Conservation (phyloP, 2,329 filamentous ascomycete genomes). For the Colletotrichum somersetense region DNA sequence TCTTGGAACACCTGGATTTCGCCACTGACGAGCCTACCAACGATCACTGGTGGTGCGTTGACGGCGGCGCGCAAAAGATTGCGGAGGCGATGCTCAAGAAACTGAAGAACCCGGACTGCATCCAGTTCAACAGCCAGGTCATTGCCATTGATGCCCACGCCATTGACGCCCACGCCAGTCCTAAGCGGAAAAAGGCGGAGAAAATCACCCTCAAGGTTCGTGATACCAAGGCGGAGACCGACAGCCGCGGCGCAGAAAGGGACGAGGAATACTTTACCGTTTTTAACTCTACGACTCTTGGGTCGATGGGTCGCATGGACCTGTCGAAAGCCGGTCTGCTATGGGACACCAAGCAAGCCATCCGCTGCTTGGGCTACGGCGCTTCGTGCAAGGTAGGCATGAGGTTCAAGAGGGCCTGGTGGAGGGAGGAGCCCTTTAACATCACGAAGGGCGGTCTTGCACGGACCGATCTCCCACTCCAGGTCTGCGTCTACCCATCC, state of each 20-base stretch:
- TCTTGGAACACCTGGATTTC: neutral
- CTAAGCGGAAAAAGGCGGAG: neutral
- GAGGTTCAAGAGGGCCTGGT: constrained; percentile 53
- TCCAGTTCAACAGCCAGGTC: too few species aligned
- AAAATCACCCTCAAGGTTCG: neutral
- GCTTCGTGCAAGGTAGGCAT: constrained; percentile 51
- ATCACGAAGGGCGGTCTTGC: constrained; percentile 40
- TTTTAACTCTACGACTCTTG: constrained; percentile 49
- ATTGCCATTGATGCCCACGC: too few species aligned
- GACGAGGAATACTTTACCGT: constrained; percentile 44
- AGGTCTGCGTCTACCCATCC: constrained; percentile 50
- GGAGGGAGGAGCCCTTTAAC: constrained; percentile 41
- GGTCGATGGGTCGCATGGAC: constrained; percentile 47
- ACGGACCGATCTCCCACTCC: constrained; percentile 44
- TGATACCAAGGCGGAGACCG: neutral
- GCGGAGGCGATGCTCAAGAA: neutral
- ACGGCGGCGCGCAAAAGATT: neutral
- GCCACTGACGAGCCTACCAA: neutral
- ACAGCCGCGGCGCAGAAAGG: constrained; percentile 2
- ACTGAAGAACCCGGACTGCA: too few species aligned
- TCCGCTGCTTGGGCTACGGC: constrained; percentile 49
- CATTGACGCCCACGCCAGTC: neutral
- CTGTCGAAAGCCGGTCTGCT: constrained; percentile 31
- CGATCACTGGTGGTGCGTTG: neutral
- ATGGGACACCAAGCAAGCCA: constrained; percentile 35